These are phyloP conservation scores for Verticillium zaregamsianum DNA, from an alignment of 2,329 filamentous ascomycete genomes.

Conservation along the genomic window DNA sequence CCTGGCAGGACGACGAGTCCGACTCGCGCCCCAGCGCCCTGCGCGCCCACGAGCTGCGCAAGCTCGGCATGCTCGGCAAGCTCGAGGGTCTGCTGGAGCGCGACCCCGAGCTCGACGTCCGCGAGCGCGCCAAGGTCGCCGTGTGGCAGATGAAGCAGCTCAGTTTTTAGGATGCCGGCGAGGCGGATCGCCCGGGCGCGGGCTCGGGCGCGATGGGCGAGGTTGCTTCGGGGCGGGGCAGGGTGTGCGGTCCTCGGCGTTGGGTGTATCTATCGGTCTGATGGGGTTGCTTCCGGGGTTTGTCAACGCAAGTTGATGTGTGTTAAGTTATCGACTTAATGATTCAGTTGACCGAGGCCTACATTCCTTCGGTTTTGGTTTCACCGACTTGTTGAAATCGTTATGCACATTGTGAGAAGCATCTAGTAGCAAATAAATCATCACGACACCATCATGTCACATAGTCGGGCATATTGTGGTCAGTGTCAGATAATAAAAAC, in stretches of 20 bases:
- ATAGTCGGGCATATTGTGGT: background rate
- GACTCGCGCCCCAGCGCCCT: slow-evolving; percentile 63
- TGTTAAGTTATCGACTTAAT: no score
- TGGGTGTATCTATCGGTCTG: background rate
- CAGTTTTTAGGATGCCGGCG: background rate
- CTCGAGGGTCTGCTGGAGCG: slow-evolving; percentile 56
- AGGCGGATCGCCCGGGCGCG: background rate
- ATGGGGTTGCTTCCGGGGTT: background rate
- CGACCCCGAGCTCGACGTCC: slow-evolving; percentile 76
- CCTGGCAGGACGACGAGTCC: slow-evolving; percentile 70
- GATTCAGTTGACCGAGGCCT: no score
- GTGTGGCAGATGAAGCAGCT: slow-evolving; percentile 62
- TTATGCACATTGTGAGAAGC: no score
- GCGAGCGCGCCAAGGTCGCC: slow-evolving; percentile 79
- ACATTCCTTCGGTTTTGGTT: no score
- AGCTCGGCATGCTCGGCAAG: slow-evolving; percentile 65
- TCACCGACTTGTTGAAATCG: no score
- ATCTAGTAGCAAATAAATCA: background rate
- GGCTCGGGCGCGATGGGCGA: background rate
- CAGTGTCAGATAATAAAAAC: background rate
- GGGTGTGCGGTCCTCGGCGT: background rate
- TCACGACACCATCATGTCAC: background rate
- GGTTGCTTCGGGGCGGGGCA: background rate
- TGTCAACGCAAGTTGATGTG: background rate
- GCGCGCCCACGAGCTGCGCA: slow-evolving; percentile 64